Evolutionary conservation across 805 yeast species (phyloP), one percentile per base, ranked within the genome.

Genomic region (Ogataea salicorniae): DNA sequence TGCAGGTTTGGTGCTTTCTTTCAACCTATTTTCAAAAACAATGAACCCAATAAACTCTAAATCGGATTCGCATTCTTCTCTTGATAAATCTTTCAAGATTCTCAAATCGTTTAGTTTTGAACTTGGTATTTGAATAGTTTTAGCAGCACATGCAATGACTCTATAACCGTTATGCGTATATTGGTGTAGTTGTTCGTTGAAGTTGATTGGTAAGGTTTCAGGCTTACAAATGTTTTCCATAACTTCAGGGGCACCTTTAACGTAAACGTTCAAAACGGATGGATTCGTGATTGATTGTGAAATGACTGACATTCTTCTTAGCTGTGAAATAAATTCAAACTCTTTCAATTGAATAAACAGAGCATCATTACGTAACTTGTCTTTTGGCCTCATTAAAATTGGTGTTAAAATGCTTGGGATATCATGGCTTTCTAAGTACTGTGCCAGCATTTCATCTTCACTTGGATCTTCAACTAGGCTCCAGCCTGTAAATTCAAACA

Each of bases 201-300:
- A 94, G 58, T 90, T 79, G 2, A 65, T 61, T 1, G 99, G 99
- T 42, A 94, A 67, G 0, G 90, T 71, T 17, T 76, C 79, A 1
- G 84, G 80, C 15, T 71, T 69, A 67, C 99, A 94, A 31, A 94
- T 80, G 16, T 80, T 83, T 31, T 77, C 72, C 75, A 94, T 87
- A 11, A 91, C 87, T 62, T 94, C 99, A 0, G 99, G 99, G 0
- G 99, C 99, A 42, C 99, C 99, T 62, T 94, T 94, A 13, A 94
- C 89, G 61, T 79, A 84, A 0, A 82, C 79, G 18, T 69, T 64
- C n/a, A 58, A 36, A 7, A 46, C 37, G 4, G 49, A 41, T 15
- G 59, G 56, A 18, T 70, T 72, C 31, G 64, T 57, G 37, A 66
- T 68, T 1, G 73, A 70, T 48, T 78, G 77, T 15, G 83, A 81